Conservation (phyloP, 768 basidiomycete species). For the Auriculariales sp. region DNA sequence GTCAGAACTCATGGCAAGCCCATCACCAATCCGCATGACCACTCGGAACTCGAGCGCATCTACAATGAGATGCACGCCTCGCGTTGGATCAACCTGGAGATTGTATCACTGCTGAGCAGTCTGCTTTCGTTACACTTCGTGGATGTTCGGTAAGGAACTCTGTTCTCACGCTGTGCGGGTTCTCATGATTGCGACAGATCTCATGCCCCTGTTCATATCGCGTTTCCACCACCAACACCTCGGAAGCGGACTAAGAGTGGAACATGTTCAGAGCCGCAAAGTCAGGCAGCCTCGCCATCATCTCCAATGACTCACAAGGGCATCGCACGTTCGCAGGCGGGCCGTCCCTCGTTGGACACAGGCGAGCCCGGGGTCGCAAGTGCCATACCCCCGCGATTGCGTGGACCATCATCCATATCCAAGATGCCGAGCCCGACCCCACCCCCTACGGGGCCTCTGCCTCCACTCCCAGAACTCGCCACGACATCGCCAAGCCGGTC, state of each 20-base stretch:
- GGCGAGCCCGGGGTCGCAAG: not conserved
- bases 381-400: not conserved
- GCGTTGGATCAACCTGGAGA: conserved; percentile 52
- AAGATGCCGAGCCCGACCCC: not conserved
- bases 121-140: conserved; percentile 44
- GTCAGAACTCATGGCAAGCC: conserved; percentile 2
- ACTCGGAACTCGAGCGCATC: conserved; percentile 44
- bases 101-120: conserved; percentile 45
- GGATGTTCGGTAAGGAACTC: conserved; percentile 24
- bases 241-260: not conserved
- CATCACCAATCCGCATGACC: conserved; percentile 49
- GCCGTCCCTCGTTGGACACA: conserved; percentile 1
- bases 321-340: too few species aligned
- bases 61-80: conserved; percentile 55
- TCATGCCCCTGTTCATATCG: conserved; percentile 45
- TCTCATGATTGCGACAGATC: conserved; percentile 10
- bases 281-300: not conserved
- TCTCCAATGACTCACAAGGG: too few species aligned
- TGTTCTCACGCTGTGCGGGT: conserved; percentile 2
- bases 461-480: not conserved
- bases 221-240: conserved; percentile 36
- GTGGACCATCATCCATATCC: not conserved
- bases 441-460: not conserved
- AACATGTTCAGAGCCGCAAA: not conserved
- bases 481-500: not conserved